phyloP scores from a whole-genome alignment of 768 basidiomycete species.

The Xerocomus spinulosus region DNA sequence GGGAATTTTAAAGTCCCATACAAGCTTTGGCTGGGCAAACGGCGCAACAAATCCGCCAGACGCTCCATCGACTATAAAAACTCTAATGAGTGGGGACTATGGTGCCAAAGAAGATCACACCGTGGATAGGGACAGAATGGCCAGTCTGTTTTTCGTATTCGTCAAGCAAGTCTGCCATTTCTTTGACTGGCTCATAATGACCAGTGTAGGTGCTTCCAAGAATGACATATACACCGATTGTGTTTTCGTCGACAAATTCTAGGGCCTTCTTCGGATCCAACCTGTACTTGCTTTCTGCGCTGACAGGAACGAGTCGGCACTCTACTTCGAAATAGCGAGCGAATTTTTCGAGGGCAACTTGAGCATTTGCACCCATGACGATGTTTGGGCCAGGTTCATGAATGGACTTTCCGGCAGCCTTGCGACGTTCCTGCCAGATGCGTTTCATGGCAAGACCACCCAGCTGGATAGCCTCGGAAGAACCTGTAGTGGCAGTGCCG shows the following conservation, averaged over 20 bases:
- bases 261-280: slow-evolving; percentile 67
- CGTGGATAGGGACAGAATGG: slow-evolving; percentile 41
- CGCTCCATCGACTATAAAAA: slow-evolving; percentile 47
- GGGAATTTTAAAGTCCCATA: slow-evolving; percentile 58
- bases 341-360: slow-evolving; percentile 68
- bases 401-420: slow-evolving; percentile 59
- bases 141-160: slow-evolving; percentile 47
- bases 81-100: slow-evolving; percentile 4
- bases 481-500: slow-evolving; percentile 68
- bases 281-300: slow-evolving; percentile 66
- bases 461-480: slow-evolving; percentile 68
- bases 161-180: slow-evolving; percentile 72
- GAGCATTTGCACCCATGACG: slow-evolving; percentile 64
- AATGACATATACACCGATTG: slow-evolving; percentile 64
- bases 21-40: slow-evolving; percentile 49
- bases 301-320: slow-evolving; percentile 58
- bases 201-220: slow-evolving; percentile 55
- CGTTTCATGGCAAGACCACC: slow-evolving; percentile 71
- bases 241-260: slow-evolving; percentile 66
- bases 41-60: slow-evolving; percentile 62
- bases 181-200: slow-evolving; percentile 77
- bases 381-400: slow-evolving; percentile 65
- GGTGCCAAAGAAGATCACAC: slow-evolving; percentile 24
- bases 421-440: slow-evolving; percentile 64
- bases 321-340: slow-evolving; percentile 68